Percentiles rank a stretch among this genome's conserved stretches.
These are phyloP conservation scores for Phaseolus lunatus DNA, from an alignment of 306 rosid genomes.

Conservation along the genomic window DNA sequence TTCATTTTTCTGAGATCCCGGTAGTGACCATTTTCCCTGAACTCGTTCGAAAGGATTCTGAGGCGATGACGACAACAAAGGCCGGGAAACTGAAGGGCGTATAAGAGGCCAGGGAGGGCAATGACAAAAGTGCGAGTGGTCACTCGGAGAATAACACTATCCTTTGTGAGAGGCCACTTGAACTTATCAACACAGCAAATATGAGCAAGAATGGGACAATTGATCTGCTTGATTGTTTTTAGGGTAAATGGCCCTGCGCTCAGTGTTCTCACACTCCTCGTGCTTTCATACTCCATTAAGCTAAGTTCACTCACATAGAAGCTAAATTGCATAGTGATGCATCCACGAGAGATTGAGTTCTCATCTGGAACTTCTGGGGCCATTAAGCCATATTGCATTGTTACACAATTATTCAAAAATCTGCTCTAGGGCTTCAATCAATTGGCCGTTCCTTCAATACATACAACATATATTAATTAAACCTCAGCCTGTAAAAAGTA, in stretches of 20 bases:
- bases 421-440: not conserved
- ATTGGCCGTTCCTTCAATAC: not conserved
- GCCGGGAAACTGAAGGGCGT: conserved; percentile 30
- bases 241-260: not conserved
- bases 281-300: conserved; percentile 5
- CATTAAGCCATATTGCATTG: not conserved
- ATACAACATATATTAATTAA: not conserved
- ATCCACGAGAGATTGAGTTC: not conserved
- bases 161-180: conserved; percentile 46
- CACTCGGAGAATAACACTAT: conserved; percentile 20
- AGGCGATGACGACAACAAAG: not conserved
- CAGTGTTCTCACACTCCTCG: not conserved
- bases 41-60: not conserved
- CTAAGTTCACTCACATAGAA: not conserved
- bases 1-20: not conserved
- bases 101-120: conserved; percentile 49
- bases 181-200: conserved; percentile 28
- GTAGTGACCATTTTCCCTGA: conserved; percentile 37
- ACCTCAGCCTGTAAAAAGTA: not conserved
- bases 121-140: conserved; percentile 3
- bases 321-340: not conserved
- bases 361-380: not conserved
- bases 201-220: not conserved
- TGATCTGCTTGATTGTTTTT: not conserved
- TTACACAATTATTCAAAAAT: not conserved